phyloP scores from a whole-genome alignment of 2,329 filamentous ascomycete genomes.

The Pseudocercospora musae region DNA sequence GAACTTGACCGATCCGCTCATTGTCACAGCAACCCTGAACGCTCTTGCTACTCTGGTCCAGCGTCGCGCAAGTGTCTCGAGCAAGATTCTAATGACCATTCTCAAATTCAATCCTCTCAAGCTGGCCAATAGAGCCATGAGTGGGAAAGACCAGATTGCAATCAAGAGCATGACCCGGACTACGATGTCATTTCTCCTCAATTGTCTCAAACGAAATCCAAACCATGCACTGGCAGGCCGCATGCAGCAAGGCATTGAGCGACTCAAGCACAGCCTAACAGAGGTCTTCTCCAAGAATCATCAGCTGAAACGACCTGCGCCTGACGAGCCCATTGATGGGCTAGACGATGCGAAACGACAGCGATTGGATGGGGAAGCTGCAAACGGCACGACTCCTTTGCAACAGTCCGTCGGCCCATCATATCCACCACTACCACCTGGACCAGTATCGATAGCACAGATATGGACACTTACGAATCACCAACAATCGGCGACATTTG shows the following conservation, averaged over 20 bases:
- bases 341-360: constrained; percentile 79
- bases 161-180: constrained; percentile 95
- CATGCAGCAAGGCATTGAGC: constrained; percentile 84
- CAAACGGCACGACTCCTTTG: constrained; percentile 22
- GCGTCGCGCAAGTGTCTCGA: constrained; percentile 73
- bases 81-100: constrained; percentile 79
- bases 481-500: constrained; percentile 70
- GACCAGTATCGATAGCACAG: constrained; percentile 74
- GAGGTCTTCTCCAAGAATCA: constrained; percentile 78
- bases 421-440: constrained; percentile 69
- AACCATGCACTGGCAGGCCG: constrained; percentile 69
- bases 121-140: constrained; percentile 51
- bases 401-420: constrained; percentile 38
- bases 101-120: constrained; percentile 90
- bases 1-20: constrained; percentile 74
- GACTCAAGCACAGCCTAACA: constrained; percentile 71
- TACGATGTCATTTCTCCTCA: constrained; percentile 75
- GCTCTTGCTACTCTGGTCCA: constrained; percentile 79
- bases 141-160: constrained; percentile 71
- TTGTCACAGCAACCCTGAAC: constrained; percentile 90
- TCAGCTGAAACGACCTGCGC: constrained; percentile 65
- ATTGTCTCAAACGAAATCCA: constrained; percentile 79
- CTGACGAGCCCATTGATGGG: constrained; percentile 67
- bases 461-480: constrained; percentile 83
- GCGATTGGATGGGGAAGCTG: constrained; percentile 57